Evolutionary conservation across 2,329 filamentous ascomycete genomes (phyloP).

Genomic region (Fusarium circinatum): DNA sequence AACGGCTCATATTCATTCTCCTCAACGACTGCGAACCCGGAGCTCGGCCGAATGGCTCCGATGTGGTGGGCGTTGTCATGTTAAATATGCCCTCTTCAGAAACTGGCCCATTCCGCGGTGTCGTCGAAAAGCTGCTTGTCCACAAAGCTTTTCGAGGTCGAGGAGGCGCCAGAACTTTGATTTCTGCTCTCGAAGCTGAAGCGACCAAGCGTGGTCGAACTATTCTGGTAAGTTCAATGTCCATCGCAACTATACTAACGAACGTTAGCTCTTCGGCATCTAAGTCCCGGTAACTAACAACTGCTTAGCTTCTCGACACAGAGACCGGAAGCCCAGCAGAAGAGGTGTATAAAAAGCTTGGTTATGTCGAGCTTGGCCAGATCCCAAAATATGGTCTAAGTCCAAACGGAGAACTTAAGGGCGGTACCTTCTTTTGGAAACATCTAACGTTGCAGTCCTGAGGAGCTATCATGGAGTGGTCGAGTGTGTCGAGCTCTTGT

Average conservation of each 20-base stretch:
- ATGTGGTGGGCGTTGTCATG: conserved; percentile 67
- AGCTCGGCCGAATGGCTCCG: conserved; percentile 52
- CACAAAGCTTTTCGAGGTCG: conserved; percentile 60
- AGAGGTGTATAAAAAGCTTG: conserved; percentile 63
- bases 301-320: conserved; percentile 60
- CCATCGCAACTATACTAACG: not conserved
- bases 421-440: conserved; percentile 69
- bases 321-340: conserved; percentile 64
- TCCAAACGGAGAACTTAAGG: conserved; percentile 59
- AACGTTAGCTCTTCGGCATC: not conserved
- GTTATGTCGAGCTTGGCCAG: conserved; percentile 64
- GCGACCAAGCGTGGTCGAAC: conserved; percentile 60
- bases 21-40: conserved; percentile 51
- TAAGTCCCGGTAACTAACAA: not conserved
- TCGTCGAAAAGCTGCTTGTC: conserved; percentile 68
- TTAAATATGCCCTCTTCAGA: conserved; percentile 62
- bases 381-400: conserved; percentile 65
- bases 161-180: conserved; percentile 63
- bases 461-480: not conserved
- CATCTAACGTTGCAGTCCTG: conserved; percentile 51
- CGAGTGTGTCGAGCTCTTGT: not conserved
- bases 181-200: conserved; percentile 65
- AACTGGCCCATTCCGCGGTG: conserved; percentile 65
- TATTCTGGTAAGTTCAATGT: conserved; percentile 59
- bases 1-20: conserved; percentile 64